Conservation (phyloP, 139 green algal species). For the Chlorella vulgaris region DNA sequence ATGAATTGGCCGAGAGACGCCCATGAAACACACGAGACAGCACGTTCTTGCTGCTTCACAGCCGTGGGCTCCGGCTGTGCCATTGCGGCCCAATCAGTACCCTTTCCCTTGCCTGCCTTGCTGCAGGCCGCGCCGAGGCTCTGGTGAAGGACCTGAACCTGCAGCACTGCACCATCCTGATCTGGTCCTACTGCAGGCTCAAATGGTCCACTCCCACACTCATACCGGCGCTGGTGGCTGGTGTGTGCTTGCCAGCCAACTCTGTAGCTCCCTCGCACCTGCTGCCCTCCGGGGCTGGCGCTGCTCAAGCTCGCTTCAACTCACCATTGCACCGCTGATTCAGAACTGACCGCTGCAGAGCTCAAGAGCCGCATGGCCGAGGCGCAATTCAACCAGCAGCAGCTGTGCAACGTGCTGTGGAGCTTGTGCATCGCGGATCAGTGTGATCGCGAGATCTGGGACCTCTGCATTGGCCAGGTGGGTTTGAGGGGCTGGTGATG, state of each 20-base stretch:
- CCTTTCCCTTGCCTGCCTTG: not conserved
- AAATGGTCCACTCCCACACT: constrained; percentile 22
- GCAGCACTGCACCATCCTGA: constrained; percentile 63
- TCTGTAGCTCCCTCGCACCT: not conserved
- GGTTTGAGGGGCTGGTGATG: not conserved
- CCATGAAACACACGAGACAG: too few relatives aligned
- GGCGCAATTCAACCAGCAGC: constrained; percentile 54
- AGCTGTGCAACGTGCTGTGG: constrained; percentile 70
- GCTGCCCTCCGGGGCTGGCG: not conserved
- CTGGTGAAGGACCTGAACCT: constrained; percentile 43
- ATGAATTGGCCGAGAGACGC: not conserved
- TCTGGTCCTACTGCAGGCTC: constrained; percentile 50
- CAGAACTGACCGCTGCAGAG: constrained; percentile 17
- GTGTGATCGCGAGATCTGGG: constrained; percentile 31
- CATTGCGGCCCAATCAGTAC: not conserved
- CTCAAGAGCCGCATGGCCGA: constrained; percentile 11
- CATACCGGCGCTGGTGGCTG: not conserved
- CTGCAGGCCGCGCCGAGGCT: not conserved
- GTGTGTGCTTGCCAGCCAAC: not conserved
- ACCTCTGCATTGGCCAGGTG: constrained; percentile 23
- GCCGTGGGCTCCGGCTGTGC: not conserved
- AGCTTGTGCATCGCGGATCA: constrained; percentile 49
- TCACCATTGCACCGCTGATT: too few relatives aligned
- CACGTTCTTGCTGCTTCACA: too few relatives aligned
- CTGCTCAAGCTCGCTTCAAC: not conserved